These are phyloP conservation scores for Trametes villosa DNA, from an alignment of 768 basidiomycete genomes.

Conservation along the genomic window DNA sequence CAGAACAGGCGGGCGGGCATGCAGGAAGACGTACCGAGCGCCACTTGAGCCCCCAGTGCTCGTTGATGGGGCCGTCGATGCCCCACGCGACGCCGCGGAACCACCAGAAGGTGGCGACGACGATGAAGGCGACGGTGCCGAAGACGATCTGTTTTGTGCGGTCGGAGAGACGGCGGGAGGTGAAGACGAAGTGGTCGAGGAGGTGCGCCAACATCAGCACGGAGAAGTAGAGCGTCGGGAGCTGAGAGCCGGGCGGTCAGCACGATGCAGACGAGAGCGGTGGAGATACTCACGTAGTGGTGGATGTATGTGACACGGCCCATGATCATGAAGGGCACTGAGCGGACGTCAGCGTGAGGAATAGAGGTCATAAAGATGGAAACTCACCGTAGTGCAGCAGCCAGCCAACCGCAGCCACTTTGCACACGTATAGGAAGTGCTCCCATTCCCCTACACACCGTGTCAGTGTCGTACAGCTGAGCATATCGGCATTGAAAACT, in stretches of 20 bases:
- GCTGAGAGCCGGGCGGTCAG: no score
- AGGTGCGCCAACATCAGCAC: conserved; percentile 91
- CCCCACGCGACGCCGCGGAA: conserved; percentile 90
- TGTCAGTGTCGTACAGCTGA: not conserved
- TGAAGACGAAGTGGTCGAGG: conserved; percentile 92
- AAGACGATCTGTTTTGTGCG: conserved; percentile 77
- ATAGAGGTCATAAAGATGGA: not conserved
- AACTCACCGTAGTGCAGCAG: conserved; percentile 77
- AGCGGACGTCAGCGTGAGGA: conserved; percentile 10
- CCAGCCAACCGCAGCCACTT: conserved; percentile 93
- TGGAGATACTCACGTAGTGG: conserved; percentile 76
- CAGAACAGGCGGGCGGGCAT: not conserved
- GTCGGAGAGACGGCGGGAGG: conserved; percentile 61
- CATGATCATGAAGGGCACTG: conserved; percentile 98
- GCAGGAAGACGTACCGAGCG: conserved; percentile 51
- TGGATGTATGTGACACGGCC: conserved; percentile 96
- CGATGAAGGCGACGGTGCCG: conserved; percentile 55
- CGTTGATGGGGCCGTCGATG: conserved; percentile 83
- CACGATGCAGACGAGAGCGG: not conserved
- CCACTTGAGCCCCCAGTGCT: conserved; percentile 83
- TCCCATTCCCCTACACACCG: conserved; percentile 79
- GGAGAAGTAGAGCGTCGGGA: conserved; percentile 96
- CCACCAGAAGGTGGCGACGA: conserved; percentile 93
- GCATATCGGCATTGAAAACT: conserved; percentile 36
- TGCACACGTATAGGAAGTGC: conserved; percentile 90